Percentiles rank a stretch among this genome's conserved stretches.
Conservation (phyloP, 495 filamentous ascomycete genomes). For the Penicillium fimorum region DNA sequence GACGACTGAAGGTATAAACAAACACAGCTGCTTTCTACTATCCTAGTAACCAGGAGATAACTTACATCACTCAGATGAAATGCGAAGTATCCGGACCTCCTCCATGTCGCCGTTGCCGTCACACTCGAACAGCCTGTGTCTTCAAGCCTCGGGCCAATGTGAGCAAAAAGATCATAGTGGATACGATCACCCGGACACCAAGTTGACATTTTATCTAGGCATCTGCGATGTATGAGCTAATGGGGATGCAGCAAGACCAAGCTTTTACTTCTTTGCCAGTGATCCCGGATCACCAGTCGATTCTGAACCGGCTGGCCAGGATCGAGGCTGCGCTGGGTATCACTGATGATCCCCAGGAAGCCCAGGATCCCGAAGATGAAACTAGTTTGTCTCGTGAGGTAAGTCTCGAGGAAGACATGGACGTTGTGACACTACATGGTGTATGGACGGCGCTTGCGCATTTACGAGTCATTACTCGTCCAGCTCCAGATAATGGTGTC, state of each 20-base stretch:
- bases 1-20: slow-evolving; percentile 35
- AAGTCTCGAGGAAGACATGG: slow-evolving; percentile 16
- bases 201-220: slow-evolving; percentile 24
- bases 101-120: slow-evolving; percentile 38
- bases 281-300: slow-evolving; percentile 23
- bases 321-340: slow-evolving; percentile 40
- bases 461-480: slow-evolving; percentile 30
- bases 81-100: slow-evolving; percentile 40
- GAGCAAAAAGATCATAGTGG: slow-evolving; percentile 1
- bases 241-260: slow-evolving; percentile 15
- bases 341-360: slow-evolving; percentile 8
- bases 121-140: slow-evolving; percentile 33
- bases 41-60: background rate
- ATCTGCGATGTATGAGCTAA: slow-evolving; percentile 29
- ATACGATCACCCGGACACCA: background rate
- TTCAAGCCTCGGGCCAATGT: slow-evolving; percentile 46
- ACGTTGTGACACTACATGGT: slow-evolving; percentile 20
- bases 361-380: background rate
- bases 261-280: slow-evolving; percentile 1
- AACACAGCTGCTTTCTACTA: background rate
- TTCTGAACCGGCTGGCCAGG: slow-evolving; percentile 36
- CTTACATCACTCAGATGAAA: slow-evolving; percentile 33
- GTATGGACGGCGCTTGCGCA: slow-evolving; percentile 33
- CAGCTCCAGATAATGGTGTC: slow-evolving; percentile 26
- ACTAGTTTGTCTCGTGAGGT: background rate